phyloP scores from a whole-genome alignment of 2,329 filamentous ascomycete genomes.

The Fusarium brevicatenulatum region DNA sequence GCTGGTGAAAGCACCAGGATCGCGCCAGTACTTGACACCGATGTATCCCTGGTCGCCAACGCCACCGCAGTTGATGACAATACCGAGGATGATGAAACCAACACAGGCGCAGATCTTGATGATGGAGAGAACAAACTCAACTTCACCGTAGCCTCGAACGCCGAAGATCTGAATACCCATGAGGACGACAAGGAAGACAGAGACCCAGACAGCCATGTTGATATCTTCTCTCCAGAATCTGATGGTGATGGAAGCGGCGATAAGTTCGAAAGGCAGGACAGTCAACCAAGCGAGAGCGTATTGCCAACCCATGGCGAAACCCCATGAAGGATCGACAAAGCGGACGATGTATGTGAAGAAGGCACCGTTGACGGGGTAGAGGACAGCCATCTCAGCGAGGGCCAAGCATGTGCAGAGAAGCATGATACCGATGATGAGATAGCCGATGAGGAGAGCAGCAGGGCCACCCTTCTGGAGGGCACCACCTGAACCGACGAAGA shows the following conservation, averaged over 20 bases:
- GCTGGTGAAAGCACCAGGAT: constrained; percentile 84
- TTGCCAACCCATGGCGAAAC: constrained; percentile 96
- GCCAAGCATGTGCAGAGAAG: constrained; percentile 77
- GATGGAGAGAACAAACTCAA: constrained; percentile 86
- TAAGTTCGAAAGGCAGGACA: constrained; percentile 84
- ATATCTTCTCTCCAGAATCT: constrained; percentile 77
- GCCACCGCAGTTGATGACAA: constrained; percentile 86
- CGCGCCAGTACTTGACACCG: constrained; percentile 78
- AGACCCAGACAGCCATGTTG: constrained; percentile 80
- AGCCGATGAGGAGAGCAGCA: constrained; percentile 82
- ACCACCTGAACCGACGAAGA: constrained; percentile 85
- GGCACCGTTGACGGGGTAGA: constrained; percentile 90
- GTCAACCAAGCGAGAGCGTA: constrained; percentile 91
- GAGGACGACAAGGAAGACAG: constrained; percentile 81
- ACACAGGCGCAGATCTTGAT: constrained; percentile 81
- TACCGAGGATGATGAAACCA: constrained; percentile 76
- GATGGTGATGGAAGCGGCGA: constrained; percentile 86
- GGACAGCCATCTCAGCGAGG: constrained; percentile 88
- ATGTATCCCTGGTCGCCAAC: constrained; percentile 79
- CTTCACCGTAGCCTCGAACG: constrained; percentile 88
- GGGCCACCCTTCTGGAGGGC: constrained; percentile 79
- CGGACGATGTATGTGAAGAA: constrained; percentile 93
- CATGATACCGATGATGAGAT: constrained; percentile 51
- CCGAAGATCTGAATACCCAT: constrained; percentile 87
- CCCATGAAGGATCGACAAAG: constrained; percentile 93